phyloP scores from a whole-genome alignment of 2,329 filamentous ascomycete genomes.

The Neurospora sp. region DNA sequence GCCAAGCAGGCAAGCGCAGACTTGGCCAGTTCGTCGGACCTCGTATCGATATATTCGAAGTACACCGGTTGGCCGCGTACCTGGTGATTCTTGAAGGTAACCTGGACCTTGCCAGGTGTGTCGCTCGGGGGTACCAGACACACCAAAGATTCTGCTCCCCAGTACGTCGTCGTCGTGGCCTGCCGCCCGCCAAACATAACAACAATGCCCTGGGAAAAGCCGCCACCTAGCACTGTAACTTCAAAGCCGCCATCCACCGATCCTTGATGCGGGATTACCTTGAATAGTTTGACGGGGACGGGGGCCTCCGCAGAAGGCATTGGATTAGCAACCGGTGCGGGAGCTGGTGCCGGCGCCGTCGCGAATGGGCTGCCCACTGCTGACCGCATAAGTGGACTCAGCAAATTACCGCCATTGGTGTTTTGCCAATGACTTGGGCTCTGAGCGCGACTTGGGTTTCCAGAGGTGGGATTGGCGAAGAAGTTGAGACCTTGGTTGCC shows the following conservation, averaged over 20 bases:
- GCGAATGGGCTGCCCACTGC: not conserved
- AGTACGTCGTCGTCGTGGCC: conserved; percentile 65
- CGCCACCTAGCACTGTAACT: conserved; percentile 72
- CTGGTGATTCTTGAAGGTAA: conserved; percentile 52
- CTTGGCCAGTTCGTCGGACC: conserved; percentile 32
- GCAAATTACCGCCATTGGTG: not conserved
- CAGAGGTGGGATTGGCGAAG: not conserved
- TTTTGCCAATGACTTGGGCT: not conserved
- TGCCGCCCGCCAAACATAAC: conserved; percentile 68
- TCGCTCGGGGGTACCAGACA: conserved; percentile 66
- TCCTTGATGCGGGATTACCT: conserved; percentile 74
- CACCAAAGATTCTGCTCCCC: conserved; percentile 70
- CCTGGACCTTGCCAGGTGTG: conserved; percentile 56
- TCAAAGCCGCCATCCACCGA: conserved; percentile 77
- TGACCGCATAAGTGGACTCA: not conserved
- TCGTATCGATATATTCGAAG: not conserved
- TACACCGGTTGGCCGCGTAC: conserved; percentile 11
- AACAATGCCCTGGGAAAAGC: conserved; percentile 66
- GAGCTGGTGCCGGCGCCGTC: conserved; percentile 5
- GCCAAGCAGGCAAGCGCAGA: conserved; percentile 56
- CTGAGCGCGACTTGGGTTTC: not conserved
- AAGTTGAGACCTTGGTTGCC: not conserved
- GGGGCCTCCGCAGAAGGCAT: not conserved
- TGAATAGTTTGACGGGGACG: conserved; percentile 49
- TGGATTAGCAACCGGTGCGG: not conserved